phyloP scores from a whole-genome alignment of 1,284 basidiomycete species.

The Sporisorium graminicola region DNA sequence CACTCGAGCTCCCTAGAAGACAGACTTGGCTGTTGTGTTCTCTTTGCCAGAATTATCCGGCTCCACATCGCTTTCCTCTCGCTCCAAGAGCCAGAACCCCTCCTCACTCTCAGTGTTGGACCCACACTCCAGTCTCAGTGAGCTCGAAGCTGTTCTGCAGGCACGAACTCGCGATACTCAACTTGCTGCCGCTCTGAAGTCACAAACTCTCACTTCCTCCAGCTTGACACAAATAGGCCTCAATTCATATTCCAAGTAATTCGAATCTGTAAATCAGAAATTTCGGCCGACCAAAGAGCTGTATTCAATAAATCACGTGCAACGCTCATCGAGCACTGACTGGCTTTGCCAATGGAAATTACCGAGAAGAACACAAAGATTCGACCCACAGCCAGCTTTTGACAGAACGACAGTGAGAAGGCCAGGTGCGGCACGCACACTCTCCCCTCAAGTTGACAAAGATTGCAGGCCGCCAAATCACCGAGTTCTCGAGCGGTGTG shows the following conservation, averaged over 20 bases:
- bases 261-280: background rate
- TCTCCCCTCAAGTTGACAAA: too few relatives aligned
- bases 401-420: background rate
- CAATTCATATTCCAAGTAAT: too few relatives aligned
- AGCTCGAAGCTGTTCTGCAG: background rate
- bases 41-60: background rate
- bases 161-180: background rate
- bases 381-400: too few relatives aligned
- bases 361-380: constrained; percentile 1
- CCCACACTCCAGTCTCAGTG: background rate
- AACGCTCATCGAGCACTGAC: background rate
- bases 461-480: too few relatives aligned
- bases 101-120: background rate
- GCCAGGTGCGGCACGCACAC: background rate
- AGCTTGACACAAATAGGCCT: too few relatives aligned
- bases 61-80: constrained; percentile 1
- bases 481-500: too few relatives aligned
- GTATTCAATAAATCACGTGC: background rate
- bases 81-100: background rate
- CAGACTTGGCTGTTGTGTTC: background rate
- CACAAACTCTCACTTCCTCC: background rate
- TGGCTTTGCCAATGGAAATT: background rate
- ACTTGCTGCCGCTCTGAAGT: background rate
- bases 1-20: too few relatives aligned
- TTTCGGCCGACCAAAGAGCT: background rate